Percentiles rank a stretch among this genome's conserved stretches.
These are phyloP conservation scores for Ogataea ganodermae DNA, from an alignment of 805 yeast species.

Conservation along the genomic window DNA sequence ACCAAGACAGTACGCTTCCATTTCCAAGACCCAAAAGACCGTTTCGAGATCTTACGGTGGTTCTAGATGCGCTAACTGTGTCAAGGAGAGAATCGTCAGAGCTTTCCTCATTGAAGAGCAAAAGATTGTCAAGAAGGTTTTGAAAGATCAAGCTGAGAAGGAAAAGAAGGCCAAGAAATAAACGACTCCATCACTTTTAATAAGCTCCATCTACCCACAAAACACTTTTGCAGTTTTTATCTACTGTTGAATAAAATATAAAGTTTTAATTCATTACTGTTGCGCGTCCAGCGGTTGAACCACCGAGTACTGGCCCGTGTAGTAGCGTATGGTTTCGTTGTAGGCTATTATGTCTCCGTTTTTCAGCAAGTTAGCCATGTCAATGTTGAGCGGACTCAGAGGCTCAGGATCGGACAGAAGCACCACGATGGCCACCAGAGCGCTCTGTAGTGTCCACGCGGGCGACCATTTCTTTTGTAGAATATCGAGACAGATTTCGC, in stretches of 20 bases:
- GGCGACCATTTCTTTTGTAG: conserved; percentile 68
- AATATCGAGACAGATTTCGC: conserved; percentile 73
- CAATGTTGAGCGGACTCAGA: conserved; percentile 69
- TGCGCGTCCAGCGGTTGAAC: conserved; percentile 15
- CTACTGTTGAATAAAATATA: conserved; percentile 17
- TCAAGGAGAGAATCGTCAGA: conserved; percentile 98
- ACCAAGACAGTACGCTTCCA: conserved; percentile 96
- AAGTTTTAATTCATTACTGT: conserved; percentile 11
- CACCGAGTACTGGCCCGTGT: conserved; percentile 29
- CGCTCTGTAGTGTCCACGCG: conserved; percentile 63
- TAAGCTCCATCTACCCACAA: conserved; percentile 9
- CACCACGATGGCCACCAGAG: conserved; percentile 57
- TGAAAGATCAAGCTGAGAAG: conserved; percentile 93
- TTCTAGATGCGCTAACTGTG: conserved; percentile 96
- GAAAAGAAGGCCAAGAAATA: conserved; percentile 60
- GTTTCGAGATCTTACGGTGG: conserved; percentile 99
- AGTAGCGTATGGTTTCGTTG: conserved; percentile 43
- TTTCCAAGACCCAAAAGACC: conserved; percentile 95
- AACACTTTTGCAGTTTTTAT: conserved; percentile 8
- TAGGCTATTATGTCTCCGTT: conserved; percentile 48
- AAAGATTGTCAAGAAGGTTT: conserved; percentile 99
- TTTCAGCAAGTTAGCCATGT: conserved; percentile 61
- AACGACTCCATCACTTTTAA: conserved; percentile 10
- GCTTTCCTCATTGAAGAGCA: conserved; percentile 99
- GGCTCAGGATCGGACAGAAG: conserved; percentile 68